Evolutionary conservation across 768 basidiomycete genomes (phyloP).

Genomic region (Termitomyces sp.): DNA sequence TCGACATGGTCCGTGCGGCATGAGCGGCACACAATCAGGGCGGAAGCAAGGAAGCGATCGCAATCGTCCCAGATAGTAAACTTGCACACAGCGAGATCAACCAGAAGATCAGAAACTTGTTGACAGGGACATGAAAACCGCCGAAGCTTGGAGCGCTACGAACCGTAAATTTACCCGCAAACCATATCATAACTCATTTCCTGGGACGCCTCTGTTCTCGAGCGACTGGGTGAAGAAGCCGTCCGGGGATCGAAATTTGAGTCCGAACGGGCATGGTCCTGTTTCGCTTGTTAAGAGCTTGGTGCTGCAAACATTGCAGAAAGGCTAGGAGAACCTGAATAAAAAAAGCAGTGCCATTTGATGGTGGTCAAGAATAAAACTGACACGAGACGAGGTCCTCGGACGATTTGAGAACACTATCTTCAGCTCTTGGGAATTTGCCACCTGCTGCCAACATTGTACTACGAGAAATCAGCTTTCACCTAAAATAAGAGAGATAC

Average conservation of each 20-base stretch:
- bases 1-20: conserved; percentile 57
- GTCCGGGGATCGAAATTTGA: conserved; percentile 49
- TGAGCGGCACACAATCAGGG: conserved; percentile 74
- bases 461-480: conserved; percentile 47
- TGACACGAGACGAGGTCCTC: too few species aligned
- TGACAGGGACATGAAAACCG: conserved; percentile 49
- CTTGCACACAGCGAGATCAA: conserved; percentile 24
- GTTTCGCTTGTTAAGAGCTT: conserved; percentile 29
- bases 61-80: conserved; percentile 32
- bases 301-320: conserved; percentile 51
- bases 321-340: conserved; percentile 73
- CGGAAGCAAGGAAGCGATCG: conserved; percentile 31
- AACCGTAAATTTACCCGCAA: conserved; percentile 44
- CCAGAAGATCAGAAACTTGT: conserved; percentile 36
- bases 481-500: conserved; percentile 52
- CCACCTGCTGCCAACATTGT: too few species aligned
- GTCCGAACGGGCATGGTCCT: conserved; percentile 55
- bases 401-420: too few species aligned
- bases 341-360: too few species aligned
- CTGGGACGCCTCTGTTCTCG: conserved; percentile 51
- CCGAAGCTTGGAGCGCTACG: conserved; percentile 48
- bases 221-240: conserved; percentile 51
- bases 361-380: too few species aligned
- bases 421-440: too few species aligned
- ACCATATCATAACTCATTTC: conserved; percentile 51